Percentiles rank a stretch among this genome's conserved stretches.
phyloP scores from a whole-genome alignment of 495 filamentous ascomycete genomes.

The Aspergillus incahuasiensis region DNA sequence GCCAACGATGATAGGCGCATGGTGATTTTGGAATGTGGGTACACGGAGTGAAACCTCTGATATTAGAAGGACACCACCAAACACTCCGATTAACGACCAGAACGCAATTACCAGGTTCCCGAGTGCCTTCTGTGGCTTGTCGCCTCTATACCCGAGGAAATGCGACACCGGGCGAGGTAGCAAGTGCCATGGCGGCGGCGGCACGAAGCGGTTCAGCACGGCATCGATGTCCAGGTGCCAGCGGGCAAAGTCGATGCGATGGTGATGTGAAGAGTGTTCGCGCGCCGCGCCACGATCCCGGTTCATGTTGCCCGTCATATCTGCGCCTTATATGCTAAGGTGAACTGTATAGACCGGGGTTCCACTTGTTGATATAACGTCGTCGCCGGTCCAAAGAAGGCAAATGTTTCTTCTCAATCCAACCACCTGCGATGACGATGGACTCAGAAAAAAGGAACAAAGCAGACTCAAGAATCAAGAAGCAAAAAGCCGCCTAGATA shows the following conservation, averaged over 20 bases:
- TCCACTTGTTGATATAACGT: not conserved
- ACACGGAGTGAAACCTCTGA: slow-evolving; percentile 37
- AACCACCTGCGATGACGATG: not conserved
- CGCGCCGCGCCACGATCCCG: not conserved
- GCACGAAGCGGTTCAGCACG: slow-evolving; percentile 58
- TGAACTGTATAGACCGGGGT: not conserved
- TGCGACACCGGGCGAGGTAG: slow-evolving; percentile 36
- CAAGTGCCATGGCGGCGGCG: slow-evolving; percentile 39
- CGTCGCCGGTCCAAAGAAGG: not conserved
- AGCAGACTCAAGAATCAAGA: too few relatives aligned
- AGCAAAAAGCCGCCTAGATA: not conserved
- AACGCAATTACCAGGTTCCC: slow-evolving; percentile 37
- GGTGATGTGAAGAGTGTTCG: slow-evolving; percentile 1
- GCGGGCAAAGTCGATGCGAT: slow-evolving; percentile 17
- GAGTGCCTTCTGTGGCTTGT: slow-evolving; percentile 22
- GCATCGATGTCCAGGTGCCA: slow-evolving; percentile 64
- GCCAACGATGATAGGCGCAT: slow-evolving; percentile 35
- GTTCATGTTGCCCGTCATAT: not conserved
- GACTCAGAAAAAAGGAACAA: not conserved
- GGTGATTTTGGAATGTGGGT: slow-evolving; percentile 31
- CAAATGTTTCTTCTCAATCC: not conserved
- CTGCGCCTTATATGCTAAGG: not conserved
- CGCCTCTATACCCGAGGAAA: slow-evolving; percentile 38
- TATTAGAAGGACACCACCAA: slow-evolving; percentile 41
- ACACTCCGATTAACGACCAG: slow-evolving; percentile 43